These are phyloP conservation scores for Thecaphora thlaspeos DNA, from an alignment of 1,284 basidiomycete genomes.

Conservation along the genomic window DNA sequence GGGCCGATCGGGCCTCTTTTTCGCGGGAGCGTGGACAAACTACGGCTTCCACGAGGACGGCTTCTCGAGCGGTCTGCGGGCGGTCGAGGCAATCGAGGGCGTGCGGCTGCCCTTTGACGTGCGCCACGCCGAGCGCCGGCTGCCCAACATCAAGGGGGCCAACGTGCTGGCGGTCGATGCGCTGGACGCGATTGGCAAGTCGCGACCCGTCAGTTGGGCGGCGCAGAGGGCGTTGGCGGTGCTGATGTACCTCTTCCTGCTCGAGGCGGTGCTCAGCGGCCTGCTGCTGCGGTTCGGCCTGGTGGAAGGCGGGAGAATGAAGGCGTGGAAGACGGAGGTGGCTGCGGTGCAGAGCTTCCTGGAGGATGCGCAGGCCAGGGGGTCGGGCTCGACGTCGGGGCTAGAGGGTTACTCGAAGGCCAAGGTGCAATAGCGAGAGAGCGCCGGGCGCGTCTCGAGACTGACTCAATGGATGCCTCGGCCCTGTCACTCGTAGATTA, in stretches of 20 bases:
- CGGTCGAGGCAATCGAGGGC: constrained; percentile 48
- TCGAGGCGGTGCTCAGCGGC: neutral
- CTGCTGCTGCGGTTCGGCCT: neutral
- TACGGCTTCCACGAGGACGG: constrained; percentile 79
- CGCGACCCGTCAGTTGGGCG: neutral
- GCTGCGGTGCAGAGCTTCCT: too few relatives aligned
- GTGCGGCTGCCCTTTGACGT: constrained; percentile 59
- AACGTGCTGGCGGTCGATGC: neutral
- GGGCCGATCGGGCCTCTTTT: constrained; percentile 66
- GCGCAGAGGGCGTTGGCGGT: too few relatives aligned
- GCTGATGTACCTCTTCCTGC: too few relatives aligned
- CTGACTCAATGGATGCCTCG: too few relatives aligned
- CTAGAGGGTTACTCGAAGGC: too few relatives aligned
- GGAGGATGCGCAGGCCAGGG: too few relatives aligned
- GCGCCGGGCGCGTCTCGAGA: too few relatives aligned
- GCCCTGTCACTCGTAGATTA: too few relatives aligned
- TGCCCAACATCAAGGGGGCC: constrained; percentile 3
- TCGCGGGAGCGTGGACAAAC: constrained; percentile 75
- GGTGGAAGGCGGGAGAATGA: too few relatives aligned
- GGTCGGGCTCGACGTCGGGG: too few relatives aligned
- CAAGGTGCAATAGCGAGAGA: too few relatives aligned
- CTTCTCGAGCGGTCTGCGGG: constrained; percentile 64
- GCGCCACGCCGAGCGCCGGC: constrained; percentile 45
- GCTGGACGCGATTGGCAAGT: neutral
- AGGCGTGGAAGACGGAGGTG: too few relatives aligned